phyloP scores from a whole-genome alignment of 2,329 filamentous ascomycete species.

The Didymella glomerata region DNA sequence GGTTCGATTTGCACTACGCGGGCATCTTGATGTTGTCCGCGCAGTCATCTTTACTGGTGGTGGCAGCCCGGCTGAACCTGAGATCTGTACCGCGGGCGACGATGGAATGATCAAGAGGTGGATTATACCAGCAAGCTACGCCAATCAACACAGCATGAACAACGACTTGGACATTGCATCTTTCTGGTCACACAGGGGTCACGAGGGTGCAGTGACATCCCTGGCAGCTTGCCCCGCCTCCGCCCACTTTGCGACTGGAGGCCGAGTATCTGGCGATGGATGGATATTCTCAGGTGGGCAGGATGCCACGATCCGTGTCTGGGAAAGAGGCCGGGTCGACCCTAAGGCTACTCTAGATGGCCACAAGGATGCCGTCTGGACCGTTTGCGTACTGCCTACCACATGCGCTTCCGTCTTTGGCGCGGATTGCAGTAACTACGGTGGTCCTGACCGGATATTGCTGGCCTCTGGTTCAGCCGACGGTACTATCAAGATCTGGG shows the following conservation, averaged over 20 bases:
- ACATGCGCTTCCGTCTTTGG: constrained; percentile 84
- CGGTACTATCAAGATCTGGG: constrained; percentile 91
- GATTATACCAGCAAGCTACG: constrained; percentile 86
- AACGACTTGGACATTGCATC: constrained; percentile 90
- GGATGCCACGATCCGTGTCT: constrained; percentile 90
- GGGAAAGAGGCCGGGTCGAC: constrained; percentile 93
- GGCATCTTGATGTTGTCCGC: constrained; percentile 91
- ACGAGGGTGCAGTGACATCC: constrained; percentile 87
- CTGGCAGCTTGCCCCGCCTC: constrained; percentile 87
- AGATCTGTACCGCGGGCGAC: constrained; percentile 95
- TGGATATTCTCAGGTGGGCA: constrained; percentile 99
- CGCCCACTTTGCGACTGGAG: constrained; percentile 87
- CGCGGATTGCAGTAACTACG: constrained; percentile 72
- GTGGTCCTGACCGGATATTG: constrained; percentile 83
- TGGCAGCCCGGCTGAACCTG: constrained; percentile 92
- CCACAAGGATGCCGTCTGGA: constrained; percentile 96
- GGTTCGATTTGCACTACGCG: constrained; percentile 87
- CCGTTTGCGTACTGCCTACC: constrained; percentile 87
- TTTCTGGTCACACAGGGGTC: constrained; percentile 94
- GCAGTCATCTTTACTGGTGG: constrained; percentile 97
- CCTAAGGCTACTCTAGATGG: constrained; percentile 94
- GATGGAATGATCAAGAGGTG: constrained; percentile 97
- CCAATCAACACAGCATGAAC: constrained; percentile 66
- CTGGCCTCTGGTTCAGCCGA: constrained; percentile 93
- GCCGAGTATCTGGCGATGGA: constrained; percentile 86